Percentiles rank a stretch among this genome's conserved stretches.
phyloP scores from a whole-genome alignment of 768 basidiomycete genomes.

The Leccinum variicolor region DNA sequence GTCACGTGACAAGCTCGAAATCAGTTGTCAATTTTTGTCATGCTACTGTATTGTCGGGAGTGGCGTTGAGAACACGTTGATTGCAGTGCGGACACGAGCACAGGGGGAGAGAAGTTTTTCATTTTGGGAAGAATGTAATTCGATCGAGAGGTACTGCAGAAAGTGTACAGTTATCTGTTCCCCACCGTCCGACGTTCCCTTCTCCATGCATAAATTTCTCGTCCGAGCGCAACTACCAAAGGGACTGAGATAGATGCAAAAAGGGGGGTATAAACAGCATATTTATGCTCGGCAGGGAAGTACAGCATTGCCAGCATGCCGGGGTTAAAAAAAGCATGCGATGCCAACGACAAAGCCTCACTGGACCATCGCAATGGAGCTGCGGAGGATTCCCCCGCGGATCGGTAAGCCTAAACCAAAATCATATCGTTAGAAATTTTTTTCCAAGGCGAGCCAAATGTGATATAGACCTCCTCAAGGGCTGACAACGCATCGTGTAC shows the following conservation, averaged over 20 bases:
- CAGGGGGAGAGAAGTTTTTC: constrained; percentile 8
- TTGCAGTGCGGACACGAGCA: constrained; percentile 11
- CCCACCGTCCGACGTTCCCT: constrained; percentile 13
- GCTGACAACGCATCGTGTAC: constrained; percentile 67
- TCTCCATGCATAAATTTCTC: constrained; percentile 70
- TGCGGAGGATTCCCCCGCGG: constrained; percentile 16
- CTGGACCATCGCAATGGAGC: constrained; percentile 56
- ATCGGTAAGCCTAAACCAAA: constrained; percentile 23
- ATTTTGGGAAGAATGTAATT: constrained; percentile 5
- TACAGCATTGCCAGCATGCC: constrained; percentile 95
- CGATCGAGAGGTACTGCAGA: constrained; percentile 1
- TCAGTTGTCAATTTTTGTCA: background rate
- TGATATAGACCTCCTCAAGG: constrained; percentile 61
- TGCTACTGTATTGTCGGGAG: background rate
- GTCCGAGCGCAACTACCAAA: constrained; percentile 66
- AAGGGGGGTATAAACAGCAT: constrained; percentile 92
- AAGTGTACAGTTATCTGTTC: constrained; percentile 10
- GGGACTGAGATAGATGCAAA: constrained; percentile 91
- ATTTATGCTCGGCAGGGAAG: constrained; percentile 97
- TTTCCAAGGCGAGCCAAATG: background rate
- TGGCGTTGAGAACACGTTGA: constrained; percentile 12
- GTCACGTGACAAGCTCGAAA: constrained; percentile 24
- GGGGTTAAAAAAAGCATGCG: constrained; percentile 93
- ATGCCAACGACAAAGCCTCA: constrained; percentile 61
- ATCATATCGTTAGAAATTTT: constrained; percentile 8